phyloP scores from a whole-genome alignment of 2,329 filamentous ascomycete genomes.

The Claviceps monticola region DNA sequence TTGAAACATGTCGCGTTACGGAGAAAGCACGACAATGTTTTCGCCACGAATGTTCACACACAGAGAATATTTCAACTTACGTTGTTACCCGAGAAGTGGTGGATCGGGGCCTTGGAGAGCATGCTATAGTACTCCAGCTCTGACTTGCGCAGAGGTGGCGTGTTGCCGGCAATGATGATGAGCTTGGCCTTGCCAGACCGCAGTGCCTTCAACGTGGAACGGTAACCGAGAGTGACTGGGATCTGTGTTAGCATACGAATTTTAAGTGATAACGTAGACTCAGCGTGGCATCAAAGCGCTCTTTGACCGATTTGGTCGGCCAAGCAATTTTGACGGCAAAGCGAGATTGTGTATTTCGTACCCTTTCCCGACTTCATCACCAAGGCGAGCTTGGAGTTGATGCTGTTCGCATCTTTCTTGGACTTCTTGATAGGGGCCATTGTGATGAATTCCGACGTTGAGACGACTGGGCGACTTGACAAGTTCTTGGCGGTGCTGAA shows the following conservation, averaged over 20 bases:
- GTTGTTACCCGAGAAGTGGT: constrained; percentile 98
- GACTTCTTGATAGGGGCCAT: constrained; percentile 61
- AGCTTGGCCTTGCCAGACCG: constrained; percentile 97
- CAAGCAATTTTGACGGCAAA: not conserved
- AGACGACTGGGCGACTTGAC: constrained; percentile 14
- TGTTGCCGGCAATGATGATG: constrained; percentile 88
- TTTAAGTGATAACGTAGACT: not conserved
- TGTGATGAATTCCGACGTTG: constrained; percentile 29
- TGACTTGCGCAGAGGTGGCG: constrained; percentile 91
- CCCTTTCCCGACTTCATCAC: constrained; percentile 61
- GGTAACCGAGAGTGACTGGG: constrained; percentile 28
- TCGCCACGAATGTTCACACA: not conserved
- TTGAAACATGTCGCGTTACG: not conserved
- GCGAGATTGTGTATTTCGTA: constrained; percentile 29
- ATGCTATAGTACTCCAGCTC: constrained; percentile 94
- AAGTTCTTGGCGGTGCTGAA: constrained; percentile 14
- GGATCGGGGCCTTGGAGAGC: constrained; percentile 85
- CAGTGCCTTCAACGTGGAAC: constrained; percentile 60
- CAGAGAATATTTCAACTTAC: constrained; percentile 46
- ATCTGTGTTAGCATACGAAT: not conserved
- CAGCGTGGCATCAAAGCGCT: not conserved
- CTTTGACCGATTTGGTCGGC: not conserved
- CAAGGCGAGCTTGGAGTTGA: constrained; percentile 47
- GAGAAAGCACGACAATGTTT: not conserved
- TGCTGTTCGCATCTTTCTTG: constrained; percentile 72